Conservation (phyloP, 2,329 filamentous ascomycete species). For the Colletotrichum tofieldiae region DNA sequence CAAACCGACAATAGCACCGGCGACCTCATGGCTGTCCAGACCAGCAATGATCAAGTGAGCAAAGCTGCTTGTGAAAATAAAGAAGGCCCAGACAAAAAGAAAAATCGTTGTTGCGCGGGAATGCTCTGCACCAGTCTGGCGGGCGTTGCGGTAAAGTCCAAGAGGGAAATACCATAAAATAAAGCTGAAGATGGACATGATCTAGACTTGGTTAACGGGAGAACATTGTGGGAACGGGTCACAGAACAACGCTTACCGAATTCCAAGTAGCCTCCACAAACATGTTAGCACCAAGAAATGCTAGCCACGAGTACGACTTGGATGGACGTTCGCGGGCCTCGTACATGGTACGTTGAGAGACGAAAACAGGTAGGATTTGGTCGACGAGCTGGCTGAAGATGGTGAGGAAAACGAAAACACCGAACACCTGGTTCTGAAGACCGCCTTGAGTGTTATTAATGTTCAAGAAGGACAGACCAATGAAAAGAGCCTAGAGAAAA, state of each 20-base stretch:
- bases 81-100: constrained; percentile 74
- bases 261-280: constrained; percentile 79
- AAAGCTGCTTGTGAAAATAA: constrained; percentile 78
- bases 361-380: constrained; percentile 77
- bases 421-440: constrained; percentile 77
- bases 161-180: constrained; percentile 79
- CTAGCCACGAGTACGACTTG: constrained; percentile 78
- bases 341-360: constrained; percentile 75
- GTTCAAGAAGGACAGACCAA: constrained; percentile 75
- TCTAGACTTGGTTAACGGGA: not conserved
- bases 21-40: constrained; percentile 74
- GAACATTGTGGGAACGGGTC: not conserved
- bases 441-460: constrained; percentile 71
- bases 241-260: constrained; percentile 49
- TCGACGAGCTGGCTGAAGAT: constrained; percentile 61
- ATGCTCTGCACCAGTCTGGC: constrained; percentile 61
- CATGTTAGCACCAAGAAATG: constrained; percentile 76
- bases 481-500: constrained; percentile 66
- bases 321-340: constrained; percentile 76
- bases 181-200: constrained; percentile 73
- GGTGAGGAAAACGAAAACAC: constrained; percentile 75
- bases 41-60: constrained; percentile 76
- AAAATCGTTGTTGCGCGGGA: constrained; percentile 73
- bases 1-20: constrained; percentile 61
- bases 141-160: constrained; percentile 72